A percentile compares a stretch with the other conserved stretches of the same genome.
phyloP scores from a whole-genome alignment of 345 rosid species.

The Arabidopsis thaliana region DNA sequence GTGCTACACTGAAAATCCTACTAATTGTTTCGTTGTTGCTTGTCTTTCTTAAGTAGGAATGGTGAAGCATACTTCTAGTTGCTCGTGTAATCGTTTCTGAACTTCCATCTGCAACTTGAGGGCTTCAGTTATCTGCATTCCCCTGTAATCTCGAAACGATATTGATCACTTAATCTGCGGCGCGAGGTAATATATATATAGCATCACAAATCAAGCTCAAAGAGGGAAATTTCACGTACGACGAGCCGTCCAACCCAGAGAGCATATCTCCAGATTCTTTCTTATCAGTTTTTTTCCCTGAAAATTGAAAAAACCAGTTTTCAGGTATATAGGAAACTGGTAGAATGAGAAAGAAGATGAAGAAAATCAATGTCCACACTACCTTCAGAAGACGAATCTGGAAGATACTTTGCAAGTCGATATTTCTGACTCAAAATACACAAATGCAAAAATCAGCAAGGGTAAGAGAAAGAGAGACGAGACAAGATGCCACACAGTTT shows the following conservation, averaged over 20 bases:
- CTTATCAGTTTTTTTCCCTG: constrained; percentile 90
- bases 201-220: constrained; percentile 28
- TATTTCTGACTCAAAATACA: constrained; percentile 72
- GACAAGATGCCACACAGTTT: background rate
- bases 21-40: background rate
- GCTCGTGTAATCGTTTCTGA: constrained; percentile 95
- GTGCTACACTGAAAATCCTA: background rate
- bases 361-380: constrained; percentile 39
- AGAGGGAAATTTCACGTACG: constrained; percentile 62
- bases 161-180: constrained; percentile 28
- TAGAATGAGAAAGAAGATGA: constrained; percentile 15
- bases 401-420: constrained; percentile 90
- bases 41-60: constrained; percentile 14
- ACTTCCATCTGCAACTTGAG: constrained; percentile 99
- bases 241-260: constrained; percentile 86
- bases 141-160: constrained; percentile 57
- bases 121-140: constrained; percentile 99
- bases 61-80: constrained; percentile 80
- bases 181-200: background rate
- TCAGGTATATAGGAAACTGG: constrained; percentile 22
- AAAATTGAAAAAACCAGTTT: constrained; percentile 36
- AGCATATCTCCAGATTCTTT: constrained; percentile 86
- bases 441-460: constrained; percentile 3
- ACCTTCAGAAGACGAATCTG: constrained; percentile 98
- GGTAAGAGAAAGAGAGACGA: constrained; percentile 3